phyloP scores from a whole-genome alignment of 148 eudicot species.

The Rhododendron ovatum region DNA sequence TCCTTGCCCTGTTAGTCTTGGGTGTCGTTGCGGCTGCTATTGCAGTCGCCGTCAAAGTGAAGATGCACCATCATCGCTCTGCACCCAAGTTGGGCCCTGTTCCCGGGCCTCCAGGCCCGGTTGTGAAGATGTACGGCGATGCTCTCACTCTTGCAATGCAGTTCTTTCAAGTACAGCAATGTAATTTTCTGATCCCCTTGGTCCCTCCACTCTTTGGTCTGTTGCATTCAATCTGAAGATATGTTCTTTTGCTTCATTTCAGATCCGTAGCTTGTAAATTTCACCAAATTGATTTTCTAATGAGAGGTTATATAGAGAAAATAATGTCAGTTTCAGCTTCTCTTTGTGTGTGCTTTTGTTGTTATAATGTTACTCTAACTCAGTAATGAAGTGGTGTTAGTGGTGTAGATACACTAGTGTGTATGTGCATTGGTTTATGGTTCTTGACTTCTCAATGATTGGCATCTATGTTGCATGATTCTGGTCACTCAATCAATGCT shows the following conservation, averaged over 20 bases:
- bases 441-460: not conserved
- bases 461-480: not conserved
- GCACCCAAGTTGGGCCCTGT: conserved; percentile 35
- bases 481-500: not conserved
- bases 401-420: not conserved
- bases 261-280: not conserved
- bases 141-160: conserved; percentile 75
- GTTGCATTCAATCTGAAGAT: not conserved
- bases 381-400: not conserved
- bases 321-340: not conserved
- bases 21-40: conserved; percentile 29
- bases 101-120: conserved; percentile 72
- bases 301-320: not conserved
- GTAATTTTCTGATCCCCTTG: not conserved
- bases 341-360: conserved; percentile 1
- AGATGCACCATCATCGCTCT: conserved; percentile 7
- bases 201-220: not conserved
- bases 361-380: not conserved
- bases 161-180: conserved; percentile 55
- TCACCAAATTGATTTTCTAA: not conserved
- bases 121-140: conserved; percentile 52
- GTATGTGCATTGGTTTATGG: not conserved
- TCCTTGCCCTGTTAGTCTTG: conserved; percentile 31
- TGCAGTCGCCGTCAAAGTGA: conserved; percentile 15
- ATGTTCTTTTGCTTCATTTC: not conserved